Conservation (phyloP, 2,329 filamentous ascomycete genomes). For the Fusarium gaditjirri region DNA sequence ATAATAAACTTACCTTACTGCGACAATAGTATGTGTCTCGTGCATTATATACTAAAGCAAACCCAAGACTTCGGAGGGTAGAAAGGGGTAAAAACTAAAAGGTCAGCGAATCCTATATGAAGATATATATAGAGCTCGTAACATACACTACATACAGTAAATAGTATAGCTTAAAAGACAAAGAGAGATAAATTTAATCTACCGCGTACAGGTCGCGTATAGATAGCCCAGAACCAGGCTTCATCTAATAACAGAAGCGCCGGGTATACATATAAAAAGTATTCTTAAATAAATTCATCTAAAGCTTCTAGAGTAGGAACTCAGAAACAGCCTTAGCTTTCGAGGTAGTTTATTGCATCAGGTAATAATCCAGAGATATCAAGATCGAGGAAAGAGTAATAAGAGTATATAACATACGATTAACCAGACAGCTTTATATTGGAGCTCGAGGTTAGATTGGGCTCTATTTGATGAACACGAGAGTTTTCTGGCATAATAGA, state of each 20-base stretch:
- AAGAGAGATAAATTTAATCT: slow-evolving; percentile 9
- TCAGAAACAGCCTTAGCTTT: slow-evolving; percentile 22
- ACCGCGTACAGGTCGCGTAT: neutral
- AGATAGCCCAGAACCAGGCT: slow-evolving; percentile 24
- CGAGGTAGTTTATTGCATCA: slow-evolving; percentile 23
- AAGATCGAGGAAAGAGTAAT: slow-evolving; percentile 13
- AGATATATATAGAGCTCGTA: neutral
- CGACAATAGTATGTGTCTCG: slow-evolving; percentile 25
- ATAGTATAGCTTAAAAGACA: slow-evolving; percentile 29
- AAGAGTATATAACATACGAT: slow-evolving; percentile 24
- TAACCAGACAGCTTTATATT: neutral
- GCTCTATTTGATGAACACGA: neutral
- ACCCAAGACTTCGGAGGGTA: slow-evolving; percentile 14
- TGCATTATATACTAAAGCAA: slow-evolving; percentile 13
- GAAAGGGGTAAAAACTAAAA: slow-evolving; percentile 11
- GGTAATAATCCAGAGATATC: slow-evolving; percentile 13
- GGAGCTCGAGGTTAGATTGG: neutral
- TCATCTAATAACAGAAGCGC: neutral
- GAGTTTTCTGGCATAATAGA: neutral
- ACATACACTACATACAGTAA: slow-evolving; percentile 24
- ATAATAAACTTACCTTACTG: slow-evolving; percentile 1
- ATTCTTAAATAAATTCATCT: neutral
- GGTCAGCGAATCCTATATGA: neutral
- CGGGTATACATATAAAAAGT: neutral
- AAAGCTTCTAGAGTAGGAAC: slow-evolving; percentile 14